Evolutionary conservation across 495 filamentous ascomycete genomes (phyloP).

Genomic region (Penicillium dipodomyicola): DNA sequence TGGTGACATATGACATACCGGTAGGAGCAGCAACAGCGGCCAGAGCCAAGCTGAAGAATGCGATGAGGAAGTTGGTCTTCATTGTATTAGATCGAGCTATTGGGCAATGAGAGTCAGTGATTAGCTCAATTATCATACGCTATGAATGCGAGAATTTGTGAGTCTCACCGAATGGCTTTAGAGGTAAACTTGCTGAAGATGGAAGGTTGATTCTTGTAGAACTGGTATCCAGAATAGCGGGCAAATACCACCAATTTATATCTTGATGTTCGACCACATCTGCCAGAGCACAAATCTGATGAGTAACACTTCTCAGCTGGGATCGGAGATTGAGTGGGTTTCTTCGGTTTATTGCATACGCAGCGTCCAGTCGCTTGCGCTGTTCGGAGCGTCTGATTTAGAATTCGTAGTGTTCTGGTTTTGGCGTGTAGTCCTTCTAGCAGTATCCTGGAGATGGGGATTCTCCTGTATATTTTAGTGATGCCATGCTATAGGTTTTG

Average conservation of each 20-base stretch:
- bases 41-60: slow-evolving; percentile 2
- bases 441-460: background rate
- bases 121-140: background rate
- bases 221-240: background rate
- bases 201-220: background rate
- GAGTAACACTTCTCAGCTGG: background rate
- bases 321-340: background rate
- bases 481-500: background rate
- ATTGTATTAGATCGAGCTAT: background rate
- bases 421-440: background rate
- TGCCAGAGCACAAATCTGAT: background rate
- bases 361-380: background rate
- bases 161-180: background rate
- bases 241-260: background rate
- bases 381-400: background rate
- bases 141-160: background rate
- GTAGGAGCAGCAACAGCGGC: slow-evolving; percentile 4
- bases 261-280: background rate
- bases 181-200: background rate
- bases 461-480: background rate
- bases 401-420: background rate
- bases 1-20: background rate
- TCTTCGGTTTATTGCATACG: background rate
- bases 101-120: background rate
- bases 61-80: slow-evolving; percentile 7